phyloP scores from a whole-genome alignment of 2,329 filamentous ascomycete species.

The Talaromyces sp. region DNA sequence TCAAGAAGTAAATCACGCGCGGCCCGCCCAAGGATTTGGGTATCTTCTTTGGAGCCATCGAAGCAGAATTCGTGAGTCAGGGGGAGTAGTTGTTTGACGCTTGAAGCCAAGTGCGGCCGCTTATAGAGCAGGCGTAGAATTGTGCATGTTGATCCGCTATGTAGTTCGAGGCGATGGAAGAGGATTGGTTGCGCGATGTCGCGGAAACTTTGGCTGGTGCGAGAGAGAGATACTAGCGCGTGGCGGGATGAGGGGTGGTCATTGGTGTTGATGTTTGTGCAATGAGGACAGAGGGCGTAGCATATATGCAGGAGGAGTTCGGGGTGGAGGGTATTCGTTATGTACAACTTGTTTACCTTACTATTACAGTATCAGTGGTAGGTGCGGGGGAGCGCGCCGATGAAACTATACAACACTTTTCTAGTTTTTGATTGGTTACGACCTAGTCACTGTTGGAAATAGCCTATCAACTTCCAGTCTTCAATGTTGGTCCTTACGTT shows the following conservation, averaged over 20 bases:
- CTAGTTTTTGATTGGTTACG: background rate
- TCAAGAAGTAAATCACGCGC: background rate
- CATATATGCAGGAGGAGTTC: background rate
- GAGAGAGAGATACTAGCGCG: background rate
- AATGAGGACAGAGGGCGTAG: background rate
- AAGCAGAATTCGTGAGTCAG: background rate
- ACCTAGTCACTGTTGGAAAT: background rate
- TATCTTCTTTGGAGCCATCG: background rate
- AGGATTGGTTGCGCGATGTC: background rate
- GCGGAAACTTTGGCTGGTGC: background rate
- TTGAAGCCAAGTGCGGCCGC: background rate
- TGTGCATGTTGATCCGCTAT: background rate
- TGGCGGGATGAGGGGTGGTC: background rate
- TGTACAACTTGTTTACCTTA: background rate
- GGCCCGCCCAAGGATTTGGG: background rate
- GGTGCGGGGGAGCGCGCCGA: too few relatives aligned
- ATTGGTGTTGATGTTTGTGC: background rate
- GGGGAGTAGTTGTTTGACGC: background rate
- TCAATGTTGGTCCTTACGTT: background rate
- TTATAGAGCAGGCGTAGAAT: background rate
- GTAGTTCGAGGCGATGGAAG: background rate
- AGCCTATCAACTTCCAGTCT: background rate
- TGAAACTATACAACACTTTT: background rate
- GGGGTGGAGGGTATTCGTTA: background rate
- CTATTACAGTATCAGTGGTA: background rate